phyloP scores from a whole-genome alignment of 352 stramenopile genomes.

The Pythium pyrilobum region DNA sequence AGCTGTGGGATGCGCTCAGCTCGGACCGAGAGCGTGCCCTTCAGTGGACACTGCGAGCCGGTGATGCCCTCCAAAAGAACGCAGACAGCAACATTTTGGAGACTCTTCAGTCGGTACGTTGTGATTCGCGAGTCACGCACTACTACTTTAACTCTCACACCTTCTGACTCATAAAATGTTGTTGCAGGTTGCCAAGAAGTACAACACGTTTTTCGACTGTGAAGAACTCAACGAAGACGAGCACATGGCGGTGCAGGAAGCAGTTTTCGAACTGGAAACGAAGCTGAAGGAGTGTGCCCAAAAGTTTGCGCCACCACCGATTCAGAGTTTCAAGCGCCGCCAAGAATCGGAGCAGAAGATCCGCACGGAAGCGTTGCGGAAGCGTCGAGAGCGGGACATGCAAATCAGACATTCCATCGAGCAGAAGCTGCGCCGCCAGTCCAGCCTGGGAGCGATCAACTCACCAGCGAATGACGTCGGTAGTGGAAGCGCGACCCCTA shows the following conservation, averaged over 20 bases:
- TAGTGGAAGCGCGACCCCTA: constrained; percentile 9
- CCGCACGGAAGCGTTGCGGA: constrained; percentile 59
- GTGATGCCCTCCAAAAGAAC: constrained; percentile 38
- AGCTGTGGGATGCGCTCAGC: constrained; percentile 38
- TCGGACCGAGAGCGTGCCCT: constrained; percentile 46
- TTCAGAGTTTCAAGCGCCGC: constrained; percentile 81
- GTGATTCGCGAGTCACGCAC: not conserved
- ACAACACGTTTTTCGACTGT: constrained; percentile 72
- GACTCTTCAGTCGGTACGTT: constrained; percentile 38
- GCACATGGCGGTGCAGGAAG: constrained; percentile 51
- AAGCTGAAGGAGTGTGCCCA: constrained; percentile 33
- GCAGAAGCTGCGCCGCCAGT: constrained; percentile 25
- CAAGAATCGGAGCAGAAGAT: constrained; percentile 73
- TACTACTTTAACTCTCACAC: not conserved
- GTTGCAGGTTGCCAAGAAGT: constrained; percentile 55
- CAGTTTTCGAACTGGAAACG: constrained; percentile 66
- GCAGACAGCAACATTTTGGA: constrained; percentile 30
- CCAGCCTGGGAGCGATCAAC: not conserved
- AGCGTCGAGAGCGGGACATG: constrained; percentile 69
- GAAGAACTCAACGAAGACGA: constrained; percentile 43
- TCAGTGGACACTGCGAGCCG: constrained; percentile 47
- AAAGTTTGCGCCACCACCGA: constrained; percentile 58
- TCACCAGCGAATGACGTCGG: constrained; percentile 21
- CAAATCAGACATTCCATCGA: constrained; percentile 66
- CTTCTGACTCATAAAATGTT: too few relatives aligned